Evolutionary conservation across 352 stramenopile genomes (phyloP), one percentile per base, ranked within the genome.

Genomic region (Globisporangium cederbergense): DNA sequence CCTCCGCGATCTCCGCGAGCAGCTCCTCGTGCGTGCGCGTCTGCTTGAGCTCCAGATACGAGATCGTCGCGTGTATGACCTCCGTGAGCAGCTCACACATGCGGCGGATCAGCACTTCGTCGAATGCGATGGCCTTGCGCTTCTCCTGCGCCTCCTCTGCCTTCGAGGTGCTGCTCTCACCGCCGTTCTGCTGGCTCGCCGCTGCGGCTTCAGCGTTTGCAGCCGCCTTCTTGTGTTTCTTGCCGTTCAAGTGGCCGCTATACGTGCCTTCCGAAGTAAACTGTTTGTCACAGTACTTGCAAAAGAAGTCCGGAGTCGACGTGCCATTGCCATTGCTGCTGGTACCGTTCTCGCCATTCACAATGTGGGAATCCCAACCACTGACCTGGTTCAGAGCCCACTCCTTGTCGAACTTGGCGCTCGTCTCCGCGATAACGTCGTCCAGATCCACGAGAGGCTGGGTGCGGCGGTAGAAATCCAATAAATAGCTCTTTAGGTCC

Each of bases 401-500:
- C 59, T 90, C 64, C 67, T 95, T 96, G 46, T 93, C 86, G 40
- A 96, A 95, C 69, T 90, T 91, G 34, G 76, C 79, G 45, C 74
- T 76, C 1, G 86, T 93, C 65, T 95, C 89, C 14, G 83, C 81
- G 30, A 96, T 76, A 47, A 95, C 82, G 50, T 96, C 88, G 58
- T 95, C 87, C 7, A 96, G 64, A 51, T 95, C 86, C 66, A 95
- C 86, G 16, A 97, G 85, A 62, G 89, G 86, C 69, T 97, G 89
- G 43, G 89, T 93, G 61, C 88, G 87, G 30, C 81, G 79, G 71
- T 97, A 95, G 60, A 97, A 97, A 52, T 81, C 80, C 57, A 90
- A 76, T 68, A 96, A 75, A 73, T 96, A 96, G 58, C 64, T 62
- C 65, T 91, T 89, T 52, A 96, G 75, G 30, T 90, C 82, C 10